Conservation (phyloP, 192 early-diverging fungal species). For the Coemansia sp. region DNA sequence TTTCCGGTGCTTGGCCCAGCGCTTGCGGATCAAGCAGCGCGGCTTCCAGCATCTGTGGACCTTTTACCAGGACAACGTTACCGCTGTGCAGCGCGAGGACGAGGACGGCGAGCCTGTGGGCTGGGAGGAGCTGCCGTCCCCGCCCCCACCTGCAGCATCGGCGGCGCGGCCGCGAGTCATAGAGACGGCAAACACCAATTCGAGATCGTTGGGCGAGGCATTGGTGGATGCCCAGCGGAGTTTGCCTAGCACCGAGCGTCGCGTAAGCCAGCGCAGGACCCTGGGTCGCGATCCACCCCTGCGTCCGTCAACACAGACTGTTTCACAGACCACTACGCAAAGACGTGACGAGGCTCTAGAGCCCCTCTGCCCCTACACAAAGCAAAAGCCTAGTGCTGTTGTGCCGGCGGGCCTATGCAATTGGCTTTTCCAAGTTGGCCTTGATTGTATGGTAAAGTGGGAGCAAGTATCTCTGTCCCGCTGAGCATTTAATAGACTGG, state of each 20-base stretch:
- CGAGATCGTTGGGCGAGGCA: neutral
- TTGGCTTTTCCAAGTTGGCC: constrained; percentile 43
- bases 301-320: constrained; percentile 14
- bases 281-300: constrained; percentile 1
- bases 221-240: neutral
- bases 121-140: constrained; percentile 33
- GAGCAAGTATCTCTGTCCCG: constrained; percentile 33
- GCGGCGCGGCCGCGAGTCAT: constrained; percentile 1
- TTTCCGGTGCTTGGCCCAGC: constrained; percentile 43
- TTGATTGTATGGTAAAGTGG: constrained; percentile 46
- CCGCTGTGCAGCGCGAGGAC: constrained; percentile 33
- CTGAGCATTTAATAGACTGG: no score
- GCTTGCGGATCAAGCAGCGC: constrained; percentile 43
- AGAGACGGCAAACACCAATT: neutral
- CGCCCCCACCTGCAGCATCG: constrained; percentile 19
- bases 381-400: neutral
- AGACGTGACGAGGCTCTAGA: constrained; percentile 36
- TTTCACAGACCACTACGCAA: neutral
- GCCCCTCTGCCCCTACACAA: constrained; percentile 20
- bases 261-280: no score
- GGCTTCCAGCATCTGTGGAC: constrained; percentile 50
- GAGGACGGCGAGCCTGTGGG: constrained; percentile 27
- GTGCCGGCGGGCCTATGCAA: constrained; percentile 34
- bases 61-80: constrained; percentile 44
- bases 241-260: no score